Base-by-base conservation (phyloP, 208 protist species). In the Trypanosoma scelopori region DNA sequence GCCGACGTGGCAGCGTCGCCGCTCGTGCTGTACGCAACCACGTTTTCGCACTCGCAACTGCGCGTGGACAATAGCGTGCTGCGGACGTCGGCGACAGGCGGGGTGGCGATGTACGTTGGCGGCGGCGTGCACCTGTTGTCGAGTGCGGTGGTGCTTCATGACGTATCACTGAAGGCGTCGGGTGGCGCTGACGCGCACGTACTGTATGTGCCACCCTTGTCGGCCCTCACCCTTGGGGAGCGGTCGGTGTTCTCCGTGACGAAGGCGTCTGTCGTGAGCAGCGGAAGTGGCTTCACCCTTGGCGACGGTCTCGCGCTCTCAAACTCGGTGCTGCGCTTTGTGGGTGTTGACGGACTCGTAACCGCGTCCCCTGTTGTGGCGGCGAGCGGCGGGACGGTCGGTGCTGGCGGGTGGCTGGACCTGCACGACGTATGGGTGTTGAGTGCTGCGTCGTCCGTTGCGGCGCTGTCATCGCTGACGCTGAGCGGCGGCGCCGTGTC, bases 221-320 rank as follows among this genome's bases (percentile, higher is more conserved):
- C 46, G 20, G 15, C 12, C 27, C 32, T 64, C 28, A 55, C 27
- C 22, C 27, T 64, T 23, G 16, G 9, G 43, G 35, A 41, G 5
- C 11, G n/a, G 5, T 62, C 56, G 3, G 56, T 62, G 28, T 62
- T 62, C 35, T 62, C 56, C 35, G 43, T 62, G 56, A 42, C 45
- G 20, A 51, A 51, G n/a, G 28, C 27, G 43, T 25, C 45, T n/a
- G 25, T 51, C 1, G 45, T 15, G 45, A 41, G 56, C 56, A 51
- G 41, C 15, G 45, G 45, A 9, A 27, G 27, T 7, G 56, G 43
- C 11, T 25, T 62, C 35, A 27, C 16, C 13, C 56, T 62, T 20
- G 56, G 58, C 5, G n/a, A 20, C 32, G 4, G 20, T 32, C n/a
- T 64, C 30, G 52, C 43, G 11, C 0, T 64, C 1, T 64, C 58